Base-by-base conservation (phyloP, 2,329 filamentous ascomycete species). In the Venturia effusa region DNA sequence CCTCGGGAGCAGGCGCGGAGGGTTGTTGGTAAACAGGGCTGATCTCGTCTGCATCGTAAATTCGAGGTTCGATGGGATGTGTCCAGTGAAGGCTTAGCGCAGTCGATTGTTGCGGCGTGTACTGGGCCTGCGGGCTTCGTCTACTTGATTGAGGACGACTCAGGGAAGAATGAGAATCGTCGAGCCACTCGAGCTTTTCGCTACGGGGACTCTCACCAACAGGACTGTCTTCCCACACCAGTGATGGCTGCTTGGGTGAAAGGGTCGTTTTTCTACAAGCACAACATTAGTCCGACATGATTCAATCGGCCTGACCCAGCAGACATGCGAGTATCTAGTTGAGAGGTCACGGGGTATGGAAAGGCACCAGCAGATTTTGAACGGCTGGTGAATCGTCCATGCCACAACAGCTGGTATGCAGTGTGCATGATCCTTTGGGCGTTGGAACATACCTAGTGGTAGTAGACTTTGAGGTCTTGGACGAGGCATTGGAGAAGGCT, bases 361-460 rank as follows among this genome's bases (percentile, higher is more conserved):
- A 32, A 6, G 17, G 30, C 19, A n/a, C 51, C 27, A 57, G 5
- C 19, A 32, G 27, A 6, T n/a, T 34, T 34, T 17, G 19, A n/a
- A 57, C 19, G 27, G 17, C 27, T 22, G 27, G 15, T 57, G 51
- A 11, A 34, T 22, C 15, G 19, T n/a, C 5, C 2, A 8, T 57
- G 51, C 30, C 17, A 34, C 17, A 7, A 57, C 51, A 22, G 51
- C 51, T 57, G 17, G 30, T 15, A 24, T 51, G 43, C n/a, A 48
- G n/a, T 48, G n/a, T 45, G 17, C 43, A 51, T 51, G 22, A n/a
- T 27, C 1, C 2, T 68, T 30, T 70, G 71, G 55, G 71, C 71
- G 64, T n/a, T 11, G 30, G 15, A 34, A 68, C 64, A 67, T 72
- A 71, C 65, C 71, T 72, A 66, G 68, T 62, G 40, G 37, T 37